Percentiles rank a stretch among this genome's conserved stretches.
Conservation (phyloP, 2,329 filamentous ascomycete genomes). For the Colletotrichum theobromicola region DNA sequence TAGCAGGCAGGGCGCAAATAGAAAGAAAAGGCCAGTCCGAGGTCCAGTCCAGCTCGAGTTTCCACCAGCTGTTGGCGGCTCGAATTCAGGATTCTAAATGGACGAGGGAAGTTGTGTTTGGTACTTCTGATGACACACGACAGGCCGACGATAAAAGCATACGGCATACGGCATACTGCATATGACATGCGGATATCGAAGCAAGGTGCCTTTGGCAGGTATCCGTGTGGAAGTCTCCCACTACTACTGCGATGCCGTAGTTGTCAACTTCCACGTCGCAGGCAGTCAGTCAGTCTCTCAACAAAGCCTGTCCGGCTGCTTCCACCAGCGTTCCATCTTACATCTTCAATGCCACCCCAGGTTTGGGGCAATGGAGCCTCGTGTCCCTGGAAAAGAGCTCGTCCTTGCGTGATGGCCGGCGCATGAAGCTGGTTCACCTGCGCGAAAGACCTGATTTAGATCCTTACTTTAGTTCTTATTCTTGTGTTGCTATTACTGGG, state of each 20-base stretch:
- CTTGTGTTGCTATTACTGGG: neutral
- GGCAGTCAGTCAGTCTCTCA: neutral
- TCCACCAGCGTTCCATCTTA: slow-evolving; percentile 8
- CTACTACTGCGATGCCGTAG: neutral
- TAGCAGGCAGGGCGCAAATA: neutral
- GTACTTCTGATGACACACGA: neutral
- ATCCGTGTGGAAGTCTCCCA: too few species aligned
- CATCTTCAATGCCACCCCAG: slow-evolving; percentile 1
- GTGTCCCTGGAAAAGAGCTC: neutral
- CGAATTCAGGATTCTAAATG: neutral
- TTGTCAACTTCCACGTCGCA: neutral
- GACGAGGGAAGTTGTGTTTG: neutral
- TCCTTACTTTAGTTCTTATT: slow-evolving; percentile 3
- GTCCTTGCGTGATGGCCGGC: neutral
- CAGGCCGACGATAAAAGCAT: neutral
- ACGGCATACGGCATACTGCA: neutral
- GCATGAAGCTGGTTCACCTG: neutral
- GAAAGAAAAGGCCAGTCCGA: neutral
- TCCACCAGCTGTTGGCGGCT: neutral
- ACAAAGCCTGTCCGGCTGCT: neutral
- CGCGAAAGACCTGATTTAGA: slow-evolving; percentile 17
- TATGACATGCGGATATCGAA: neutral
- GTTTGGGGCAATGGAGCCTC: neutral
- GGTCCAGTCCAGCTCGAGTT: neutral
- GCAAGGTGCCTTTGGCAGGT: neutral